Conservation (phyloP, 345 rosid genomes). For the Syzygium oleosum region DNA sequence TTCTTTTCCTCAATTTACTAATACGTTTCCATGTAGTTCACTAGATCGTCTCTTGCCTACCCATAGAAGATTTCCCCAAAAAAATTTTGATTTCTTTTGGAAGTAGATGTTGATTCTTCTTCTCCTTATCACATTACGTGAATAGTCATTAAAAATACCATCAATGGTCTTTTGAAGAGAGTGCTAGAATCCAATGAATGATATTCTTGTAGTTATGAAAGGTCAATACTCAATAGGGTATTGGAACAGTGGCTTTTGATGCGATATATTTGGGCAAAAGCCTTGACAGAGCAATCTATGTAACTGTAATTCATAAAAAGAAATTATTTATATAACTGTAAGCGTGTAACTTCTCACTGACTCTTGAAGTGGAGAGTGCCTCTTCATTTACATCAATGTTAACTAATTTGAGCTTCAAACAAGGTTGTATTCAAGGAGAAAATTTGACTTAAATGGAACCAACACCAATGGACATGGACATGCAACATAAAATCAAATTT, state of each 20-base stretch:
- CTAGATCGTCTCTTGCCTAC: not conserved
- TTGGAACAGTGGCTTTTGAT: not conserved
- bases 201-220: not conserved
- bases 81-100: not conserved
- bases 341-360: not conserved
- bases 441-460: not conserved
- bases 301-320: not conserved
- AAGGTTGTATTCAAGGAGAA: not conserved
- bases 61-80: not conserved
- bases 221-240: not conserved
- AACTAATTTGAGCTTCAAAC: not conserved
- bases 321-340: not conserved
- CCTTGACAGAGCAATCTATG: not conserved
- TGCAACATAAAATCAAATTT: not conserved
- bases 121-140: not conserved
- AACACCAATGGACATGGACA: not conserved
- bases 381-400: not conserved
- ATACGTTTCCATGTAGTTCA: not conserved
- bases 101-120: not conserved
- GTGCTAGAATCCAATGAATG: too few species aligned
- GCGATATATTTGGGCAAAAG: not conserved
- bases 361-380: not conserved
- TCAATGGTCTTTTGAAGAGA: not conserved
- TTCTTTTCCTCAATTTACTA: not conserved
- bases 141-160: not conserved